Conservation (phyloP, 768 basidiomycete genomes). For the Tricholoma terreum region DNA sequence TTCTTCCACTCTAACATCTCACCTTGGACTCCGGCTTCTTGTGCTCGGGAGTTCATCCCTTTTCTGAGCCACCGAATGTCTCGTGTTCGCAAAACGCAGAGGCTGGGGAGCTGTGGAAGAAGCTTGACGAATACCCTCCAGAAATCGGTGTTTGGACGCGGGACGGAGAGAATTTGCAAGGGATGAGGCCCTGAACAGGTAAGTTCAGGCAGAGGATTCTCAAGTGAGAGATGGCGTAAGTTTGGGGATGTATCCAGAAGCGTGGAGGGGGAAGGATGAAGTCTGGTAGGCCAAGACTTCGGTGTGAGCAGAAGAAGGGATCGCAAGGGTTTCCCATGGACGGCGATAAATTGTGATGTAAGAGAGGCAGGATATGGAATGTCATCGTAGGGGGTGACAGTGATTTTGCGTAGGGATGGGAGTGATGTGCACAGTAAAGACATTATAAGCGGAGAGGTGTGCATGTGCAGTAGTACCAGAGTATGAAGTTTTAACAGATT, state of each 20-base stretch:
- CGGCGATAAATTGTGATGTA: slow-evolving; percentile 53
- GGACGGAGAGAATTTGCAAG: slow-evolving; percentile 69
- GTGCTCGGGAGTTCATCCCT: slow-evolving; percentile 63
- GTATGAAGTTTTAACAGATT: slow-evolving; percentile 55
- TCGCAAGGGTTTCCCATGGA: slow-evolving; percentile 54
- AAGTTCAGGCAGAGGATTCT: slow-evolving; percentile 61
- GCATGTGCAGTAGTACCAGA: slow-evolving; percentile 63
- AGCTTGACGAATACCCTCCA: slow-evolving; percentile 53
- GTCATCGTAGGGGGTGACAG: slow-evolving; percentile 73
- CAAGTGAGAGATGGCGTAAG: slow-evolving; percentile 69
- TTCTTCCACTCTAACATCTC: slow-evolving; percentile 75
- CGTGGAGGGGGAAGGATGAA: slow-evolving; percentile 50
- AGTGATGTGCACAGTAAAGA: slow-evolving; percentile 58
- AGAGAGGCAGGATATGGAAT: slow-evolving; percentile 56
- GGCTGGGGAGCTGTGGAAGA: slow-evolving; percentile 53
- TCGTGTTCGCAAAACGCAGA: slow-evolving; percentile 56
- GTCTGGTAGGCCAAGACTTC: slow-evolving; percentile 62
- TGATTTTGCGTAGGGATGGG: slow-evolving; percentile 60
- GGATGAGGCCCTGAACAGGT: slow-evolving; percentile 32
- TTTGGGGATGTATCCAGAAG: slow-evolving; percentile 49
- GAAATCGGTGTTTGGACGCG: slow-evolving; percentile 63
- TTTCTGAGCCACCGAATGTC: slow-evolving; percentile 73
- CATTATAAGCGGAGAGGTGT: slow-evolving; percentile 59
- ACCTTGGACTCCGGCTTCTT: slow-evolving; percentile 75
- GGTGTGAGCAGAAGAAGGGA: slow-evolving; percentile 68